phyloP scores from a whole-genome alignment of 495 filamentous ascomycete species.

The Penicillium silybi region DNA sequence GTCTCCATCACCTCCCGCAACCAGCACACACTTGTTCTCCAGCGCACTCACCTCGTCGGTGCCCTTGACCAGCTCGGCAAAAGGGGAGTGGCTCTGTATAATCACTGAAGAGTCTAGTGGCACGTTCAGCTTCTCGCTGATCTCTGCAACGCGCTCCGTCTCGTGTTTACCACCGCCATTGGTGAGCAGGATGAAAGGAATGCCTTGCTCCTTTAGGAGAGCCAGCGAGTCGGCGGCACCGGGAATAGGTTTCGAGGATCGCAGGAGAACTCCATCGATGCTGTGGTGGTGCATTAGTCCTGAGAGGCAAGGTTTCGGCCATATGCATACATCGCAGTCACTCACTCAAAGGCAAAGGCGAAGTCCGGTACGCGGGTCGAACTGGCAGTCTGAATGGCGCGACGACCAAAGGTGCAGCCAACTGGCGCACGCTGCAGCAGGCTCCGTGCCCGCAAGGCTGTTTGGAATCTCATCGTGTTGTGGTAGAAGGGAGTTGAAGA shows the following conservation, averaged over 20 bases:
- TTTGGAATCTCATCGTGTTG: slow-evolving; percentile 25
- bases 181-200: slow-evolving; percentile 83
- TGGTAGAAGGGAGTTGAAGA: neutral
- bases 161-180: slow-evolving; percentile 86
- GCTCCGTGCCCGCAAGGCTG: slow-evolving; percentile 26
- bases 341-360: slow-evolving; percentile 84
- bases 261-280: slow-evolving; percentile 95
- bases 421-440: slow-evolving; percentile 24
- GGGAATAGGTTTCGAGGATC: slow-evolving; percentile 74
- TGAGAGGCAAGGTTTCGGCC: neutral
- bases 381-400: slow-evolving; percentile 31
- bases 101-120: slow-evolving; percentile 61
- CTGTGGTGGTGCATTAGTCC: slow-evolving; percentile 36
- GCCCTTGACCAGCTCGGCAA: slow-evolving; percentile 51
- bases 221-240: slow-evolving; percentile 71
- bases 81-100: slow-evolving; percentile 83
- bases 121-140: slow-evolving; percentile 60
- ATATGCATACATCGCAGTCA: slow-evolving; percentile 18
- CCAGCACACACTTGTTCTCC: slow-evolving; percentile 70
- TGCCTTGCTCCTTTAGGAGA: slow-evolving; percentile 63
- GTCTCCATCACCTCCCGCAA: slow-evolving; percentile 76
- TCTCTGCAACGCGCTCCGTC: slow-evolving; percentile 61
- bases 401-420: slow-evolving; percentile 15
- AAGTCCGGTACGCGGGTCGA: slow-evolving; percentile 51
- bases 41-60: slow-evolving; percentile 36